phyloP scores from a whole-genome alignment of 371 early-diverging fungal species.

The Lichtheimia ornata region DNA sequence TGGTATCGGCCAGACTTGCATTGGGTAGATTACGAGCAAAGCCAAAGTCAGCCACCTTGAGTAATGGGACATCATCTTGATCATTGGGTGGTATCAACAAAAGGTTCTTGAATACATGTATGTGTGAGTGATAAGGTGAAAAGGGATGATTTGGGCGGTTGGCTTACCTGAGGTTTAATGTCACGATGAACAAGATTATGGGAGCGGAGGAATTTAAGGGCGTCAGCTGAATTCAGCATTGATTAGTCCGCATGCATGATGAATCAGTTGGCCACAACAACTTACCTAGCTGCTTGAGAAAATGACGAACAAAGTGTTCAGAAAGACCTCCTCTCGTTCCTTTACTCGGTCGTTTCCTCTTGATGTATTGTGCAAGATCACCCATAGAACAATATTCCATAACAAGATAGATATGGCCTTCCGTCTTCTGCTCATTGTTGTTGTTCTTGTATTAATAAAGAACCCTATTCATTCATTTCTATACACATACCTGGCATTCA shows the following conservation, averaged over 20 bases:
- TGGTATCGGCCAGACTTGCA: slow-evolving; percentile 87
- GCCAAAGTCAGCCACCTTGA: slow-evolving; percentile 97
- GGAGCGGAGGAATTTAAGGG: slow-evolving; percentile 84
- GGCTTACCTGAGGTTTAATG: slow-evolving; percentile 95
- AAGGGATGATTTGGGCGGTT: background rate
- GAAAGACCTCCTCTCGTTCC: slow-evolving; percentile 71
- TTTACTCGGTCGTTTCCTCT: slow-evolving; percentile 57
- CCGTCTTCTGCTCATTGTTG: slow-evolving; percentile 66
- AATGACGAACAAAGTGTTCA: slow-evolving; percentile 78
- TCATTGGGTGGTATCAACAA: slow-evolving; percentile 61
- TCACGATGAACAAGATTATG: slow-evolving; percentile 94
- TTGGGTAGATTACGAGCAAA: slow-evolving; percentile 89
- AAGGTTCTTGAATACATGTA: slow-evolving; percentile 61
- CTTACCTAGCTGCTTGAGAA: slow-evolving; percentile 83
- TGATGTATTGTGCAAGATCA: slow-evolving; percentile 89
- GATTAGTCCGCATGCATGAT: slow-evolving; percentile 1
- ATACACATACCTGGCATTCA: slow-evolving; percentile 65
- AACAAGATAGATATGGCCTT: slow-evolving; percentile 86
- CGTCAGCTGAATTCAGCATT: slow-evolving; percentile 55
- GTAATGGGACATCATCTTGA: slow-evolving; percentile 59
- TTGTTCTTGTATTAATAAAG: background rate
- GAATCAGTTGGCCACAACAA: background rate
- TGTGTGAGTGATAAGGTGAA: background rate
- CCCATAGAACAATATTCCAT: slow-evolving; percentile 96
- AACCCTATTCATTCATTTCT: background rate